phyloP scores from a whole-genome alignment of 2,329 filamentous ascomycete genomes.

The Magnaporthiopsis poae region DNA sequence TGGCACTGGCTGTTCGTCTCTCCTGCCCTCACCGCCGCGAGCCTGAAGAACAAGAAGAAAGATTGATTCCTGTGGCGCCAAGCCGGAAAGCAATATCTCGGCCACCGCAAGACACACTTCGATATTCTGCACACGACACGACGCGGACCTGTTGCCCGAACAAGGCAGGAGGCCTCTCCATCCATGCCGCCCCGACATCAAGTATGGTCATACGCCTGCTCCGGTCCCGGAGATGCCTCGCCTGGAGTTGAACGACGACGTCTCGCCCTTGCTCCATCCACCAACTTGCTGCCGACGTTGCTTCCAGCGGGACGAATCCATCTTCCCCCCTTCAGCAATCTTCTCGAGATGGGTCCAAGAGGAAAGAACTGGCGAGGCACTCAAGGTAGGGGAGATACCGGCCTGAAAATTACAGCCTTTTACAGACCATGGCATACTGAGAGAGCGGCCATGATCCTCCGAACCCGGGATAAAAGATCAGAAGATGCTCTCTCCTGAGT shows the following conservation, averaged over 20 bases:
- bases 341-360: neutral
- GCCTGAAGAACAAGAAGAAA: neutral
- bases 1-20: neutral
- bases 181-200: neutral
- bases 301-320: neutral
- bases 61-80: neutral
- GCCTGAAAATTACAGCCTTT: neutral
- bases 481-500: neutral
- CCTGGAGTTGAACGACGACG: neutral
- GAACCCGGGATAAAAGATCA: neutral
- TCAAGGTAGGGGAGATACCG: neutral
- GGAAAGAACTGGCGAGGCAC: neutral
- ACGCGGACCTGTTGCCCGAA: neutral
- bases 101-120: too few species aligned
- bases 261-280: neutral
- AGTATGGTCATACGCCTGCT: neutral
- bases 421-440: neutral
- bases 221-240: neutral
- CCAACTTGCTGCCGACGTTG: neutral
- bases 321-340: neutral
- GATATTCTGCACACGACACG: neutral
- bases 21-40: neutral
- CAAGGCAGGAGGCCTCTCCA: neutral
- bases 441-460: neutral
- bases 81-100: neutral